phyloP scores from a whole-genome alignment of 2,329 filamentous ascomycete species.

The Alternaria rosae region DNA sequence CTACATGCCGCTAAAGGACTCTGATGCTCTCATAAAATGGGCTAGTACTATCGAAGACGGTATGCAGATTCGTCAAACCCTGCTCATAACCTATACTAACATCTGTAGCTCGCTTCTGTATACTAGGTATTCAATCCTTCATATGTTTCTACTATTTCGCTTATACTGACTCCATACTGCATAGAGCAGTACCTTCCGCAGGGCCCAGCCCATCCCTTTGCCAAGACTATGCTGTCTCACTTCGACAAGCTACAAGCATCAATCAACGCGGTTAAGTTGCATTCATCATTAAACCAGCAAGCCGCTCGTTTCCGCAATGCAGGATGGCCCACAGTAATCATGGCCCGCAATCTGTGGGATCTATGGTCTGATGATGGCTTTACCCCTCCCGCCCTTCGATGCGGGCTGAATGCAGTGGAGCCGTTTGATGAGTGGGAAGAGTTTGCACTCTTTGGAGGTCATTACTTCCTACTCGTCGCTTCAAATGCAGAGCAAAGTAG shows the following conservation, averaged over 20 bases:
- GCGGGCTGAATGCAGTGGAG: slow-evolving; percentile 72
- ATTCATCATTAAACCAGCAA: slow-evolving; percentile 73
- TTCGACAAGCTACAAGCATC: slow-evolving; percentile 83
- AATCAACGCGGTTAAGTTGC: slow-evolving; percentile 75
- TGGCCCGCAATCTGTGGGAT: slow-evolving; percentile 76
- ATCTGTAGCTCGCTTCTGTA: slow-evolving; percentile 74
- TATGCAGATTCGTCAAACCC: slow-evolving; percentile 49
- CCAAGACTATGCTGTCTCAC: slow-evolving; percentile 82
- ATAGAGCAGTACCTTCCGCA: slow-evolving; percentile 82
- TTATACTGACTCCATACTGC: slow-evolving; percentile 6
- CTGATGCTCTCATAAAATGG: slow-evolving; percentile 80
- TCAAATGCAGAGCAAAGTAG: slow-evolving; percentile 48
- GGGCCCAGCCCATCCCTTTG: slow-evolving; percentile 81
- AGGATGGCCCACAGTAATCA: slow-evolving; percentile 72
- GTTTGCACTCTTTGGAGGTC: slow-evolving; percentile 81
- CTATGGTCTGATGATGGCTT: slow-evolving; percentile 78
- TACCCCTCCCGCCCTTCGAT: slow-evolving; percentile 66
- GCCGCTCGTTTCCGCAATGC: slow-evolving; percentile 68
- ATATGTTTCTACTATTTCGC: not conserved
- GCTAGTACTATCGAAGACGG: slow-evolving; percentile 73
- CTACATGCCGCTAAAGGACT: slow-evolving; percentile 79
- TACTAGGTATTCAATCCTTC: slow-evolving; percentile 58
- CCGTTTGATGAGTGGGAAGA: slow-evolving; percentile 98
- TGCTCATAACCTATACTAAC: slow-evolving; percentile 11
- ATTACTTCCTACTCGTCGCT: slow-evolving; percentile 82